phyloP scores from a whole-genome alignment of 495 filamentous ascomycete species.

The Xylaria intraflava region DNA sequence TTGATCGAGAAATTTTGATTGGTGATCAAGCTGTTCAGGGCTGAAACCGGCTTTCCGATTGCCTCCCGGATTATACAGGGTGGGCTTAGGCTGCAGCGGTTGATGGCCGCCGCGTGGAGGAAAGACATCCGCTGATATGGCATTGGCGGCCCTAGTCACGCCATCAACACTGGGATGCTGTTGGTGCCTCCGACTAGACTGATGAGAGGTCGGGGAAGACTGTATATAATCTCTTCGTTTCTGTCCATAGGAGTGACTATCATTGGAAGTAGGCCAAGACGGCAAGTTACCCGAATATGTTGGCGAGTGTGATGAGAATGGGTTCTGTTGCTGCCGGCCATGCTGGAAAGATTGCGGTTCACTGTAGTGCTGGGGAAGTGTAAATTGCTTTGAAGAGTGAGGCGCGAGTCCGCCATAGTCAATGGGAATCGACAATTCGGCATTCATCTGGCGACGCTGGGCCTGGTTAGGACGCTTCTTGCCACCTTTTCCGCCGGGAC shows the following conservation, averaged over 20 bases:
- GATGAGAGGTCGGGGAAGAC: background rate
- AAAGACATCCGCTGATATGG: constrained; percentile 16
- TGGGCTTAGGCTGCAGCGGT: constrained; percentile 7
- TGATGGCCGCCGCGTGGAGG: constrained; percentile 11
- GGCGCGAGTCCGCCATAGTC: constrained; percentile 31
- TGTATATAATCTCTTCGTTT: background rate
- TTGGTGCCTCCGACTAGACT: constrained; percentile 16
- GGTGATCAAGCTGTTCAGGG: constrained; percentile 35
- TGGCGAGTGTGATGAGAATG: constrained; percentile 9
- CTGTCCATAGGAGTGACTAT: background rate
- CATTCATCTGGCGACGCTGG: constrained; percentile 48
- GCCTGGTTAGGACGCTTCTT: constrained; percentile 50
- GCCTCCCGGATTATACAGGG: constrained; percentile 13
- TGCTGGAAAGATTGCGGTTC: constrained; percentile 14
- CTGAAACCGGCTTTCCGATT: constrained; percentile 12
- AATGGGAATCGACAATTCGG: constrained; percentile 45
- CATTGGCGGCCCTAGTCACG: constrained; percentile 12
- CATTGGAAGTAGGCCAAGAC: background rate
- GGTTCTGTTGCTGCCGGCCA: constrained; percentile 15
- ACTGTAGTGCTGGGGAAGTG: constrained; percentile 17
- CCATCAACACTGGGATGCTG: constrained; percentile 4
- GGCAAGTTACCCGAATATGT: background rate
- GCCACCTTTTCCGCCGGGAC: constrained; percentile 16
- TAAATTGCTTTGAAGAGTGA: constrained; percentile 15
- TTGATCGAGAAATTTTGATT: constrained; percentile 40